Evolutionary conservation across 2,329 filamentous ascomycete species (phyloP), one percentile per base, ranked within the genome.

Genomic region (Fusarium floridanum): DNA sequence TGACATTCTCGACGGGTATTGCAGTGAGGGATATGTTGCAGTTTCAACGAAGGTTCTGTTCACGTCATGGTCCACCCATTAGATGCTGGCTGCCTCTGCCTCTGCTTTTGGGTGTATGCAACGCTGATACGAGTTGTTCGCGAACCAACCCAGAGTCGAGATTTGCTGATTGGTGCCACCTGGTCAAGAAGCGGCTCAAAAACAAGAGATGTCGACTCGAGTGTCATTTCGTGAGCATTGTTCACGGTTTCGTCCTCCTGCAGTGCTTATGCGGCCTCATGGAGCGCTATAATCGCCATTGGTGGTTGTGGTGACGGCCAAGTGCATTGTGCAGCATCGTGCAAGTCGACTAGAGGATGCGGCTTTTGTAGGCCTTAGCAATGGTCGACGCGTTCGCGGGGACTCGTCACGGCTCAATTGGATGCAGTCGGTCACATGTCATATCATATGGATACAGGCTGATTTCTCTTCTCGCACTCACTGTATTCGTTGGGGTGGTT

Each of bases 101-200:
- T 32, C 29, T 32, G 29, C 9, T 32, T 32, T 29, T 37, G 37
- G 24, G 24, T 43, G 34, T 36, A 64, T 68, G 70, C 68, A 43
- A 37, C 53, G 32, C 59, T 65, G 70, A 72, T 61, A 72, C 53
- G 65, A 64, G 48, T 55, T 55, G 48, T 55, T 48, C 34, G 56
- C 43, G 34, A 37, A 41, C 45, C 17, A 36, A 39, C 16, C 17
- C 16, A n/a, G 20, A 34, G 27, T 22, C 34, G 27, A 53, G 36
- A 50, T 39, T 36, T 50, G 29, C 10, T 61, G 43, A 53, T 43
- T 65, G 55, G 55, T 53, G 32, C 41, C 60, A 50, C 50, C 29
- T 50, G 62, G 27, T 61, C 55, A 27, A 56, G 20, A 64, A 27
- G 41, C n/a, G 41, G 27, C 56, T 41, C 39, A 43, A 32, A 55